Evolutionary conservation across 148 eudicot species (phyloP).

Genomic region (Arbutus unedo): DNA sequence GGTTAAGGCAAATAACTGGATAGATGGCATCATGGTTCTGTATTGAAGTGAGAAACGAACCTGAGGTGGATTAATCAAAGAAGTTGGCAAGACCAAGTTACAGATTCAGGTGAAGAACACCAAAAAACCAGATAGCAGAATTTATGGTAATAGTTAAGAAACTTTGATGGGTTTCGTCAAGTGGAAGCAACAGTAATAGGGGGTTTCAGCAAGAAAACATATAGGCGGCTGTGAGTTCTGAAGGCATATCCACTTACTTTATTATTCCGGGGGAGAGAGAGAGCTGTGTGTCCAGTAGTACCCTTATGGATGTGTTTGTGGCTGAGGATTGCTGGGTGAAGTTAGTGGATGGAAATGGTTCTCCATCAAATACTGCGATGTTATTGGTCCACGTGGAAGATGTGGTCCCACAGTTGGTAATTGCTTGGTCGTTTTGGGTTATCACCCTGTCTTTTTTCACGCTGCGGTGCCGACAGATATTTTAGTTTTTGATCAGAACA

Average conservation of each 20-base stretch:
- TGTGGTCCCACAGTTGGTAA: neutral
- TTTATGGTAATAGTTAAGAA: neutral
- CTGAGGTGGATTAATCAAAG: constrained; percentile 1
- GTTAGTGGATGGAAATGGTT: constrained; percentile 27
- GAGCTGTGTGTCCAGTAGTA: neutral
- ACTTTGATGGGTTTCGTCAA: neutral
- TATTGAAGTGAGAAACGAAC: neutral
- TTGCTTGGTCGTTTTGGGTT: neutral
- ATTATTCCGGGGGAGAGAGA: constrained; percentile 11
- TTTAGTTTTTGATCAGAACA: neutral
- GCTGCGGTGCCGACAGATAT: neutral
- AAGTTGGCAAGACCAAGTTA: neutral
- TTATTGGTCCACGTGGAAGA: constrained; percentile 23
- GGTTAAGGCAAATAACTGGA: neutral
- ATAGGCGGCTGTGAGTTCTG: constrained; percentile 14
- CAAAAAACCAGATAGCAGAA: neutral
- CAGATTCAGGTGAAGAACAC: constrained; percentile 1
- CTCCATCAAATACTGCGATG: constrained; percentile 22
- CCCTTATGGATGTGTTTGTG: constrained; percentile 21
- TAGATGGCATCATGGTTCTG: neutral
- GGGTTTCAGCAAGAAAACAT: neutral
- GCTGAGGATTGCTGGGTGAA: constrained; percentile 16
- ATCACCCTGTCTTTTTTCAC: neutral
- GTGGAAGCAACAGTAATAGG: neutral
- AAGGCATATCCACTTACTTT: neutral